These are phyloP conservation scores for Aspergillus biplanus DNA, from an alignment of 495 filamentous ascomycete species.

Conservation along the genomic window DNA sequence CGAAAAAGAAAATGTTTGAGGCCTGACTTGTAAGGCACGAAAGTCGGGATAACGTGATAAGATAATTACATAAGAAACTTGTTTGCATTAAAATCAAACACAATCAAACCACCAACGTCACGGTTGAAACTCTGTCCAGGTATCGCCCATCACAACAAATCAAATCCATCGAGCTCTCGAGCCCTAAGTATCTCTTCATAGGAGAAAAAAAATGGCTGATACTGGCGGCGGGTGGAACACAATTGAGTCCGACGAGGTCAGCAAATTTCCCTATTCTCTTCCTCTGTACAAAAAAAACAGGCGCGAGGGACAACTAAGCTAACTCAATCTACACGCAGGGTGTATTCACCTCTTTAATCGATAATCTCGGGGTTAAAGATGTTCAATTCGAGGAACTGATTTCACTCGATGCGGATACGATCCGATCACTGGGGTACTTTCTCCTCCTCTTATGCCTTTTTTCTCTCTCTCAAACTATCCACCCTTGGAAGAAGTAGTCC, in stretches of 20 bases:
- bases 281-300: neutral
- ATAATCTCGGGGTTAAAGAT: constrained; percentile 87
- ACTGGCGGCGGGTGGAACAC: constrained; percentile 66
- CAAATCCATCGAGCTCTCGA: neutral
- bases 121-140: neutral
- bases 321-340: constrained; percentile 58
- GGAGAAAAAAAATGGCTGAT: constrained; percentile 33
- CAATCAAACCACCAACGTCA: neutral
- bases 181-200: too few relatives aligned
- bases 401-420: constrained; percentile 78
- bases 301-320: neutral
- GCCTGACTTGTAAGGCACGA: neutral
- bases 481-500: neutral
- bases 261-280: neutral
- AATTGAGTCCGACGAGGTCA: constrained; percentile 93
- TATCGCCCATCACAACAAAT: neutral
- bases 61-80: neutral
- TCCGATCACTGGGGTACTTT: constrained; percentile 65
- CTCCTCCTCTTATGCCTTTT: neutral
- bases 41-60: neutral
- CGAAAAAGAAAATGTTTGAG: neutral
- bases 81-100: constrained; percentile 1
- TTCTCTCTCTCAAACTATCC: neutral
- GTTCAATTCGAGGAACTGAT: constrained; percentile 98
- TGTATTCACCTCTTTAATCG: constrained; percentile 92